Percentiles rank a stretch among this genome's conserved stretches.
These are phyloP conservation scores for Hypoxylon sp. DNA, from an alignment of 2,329 filamentous ascomycete genomes.

Conservation along the genomic window DNA sequence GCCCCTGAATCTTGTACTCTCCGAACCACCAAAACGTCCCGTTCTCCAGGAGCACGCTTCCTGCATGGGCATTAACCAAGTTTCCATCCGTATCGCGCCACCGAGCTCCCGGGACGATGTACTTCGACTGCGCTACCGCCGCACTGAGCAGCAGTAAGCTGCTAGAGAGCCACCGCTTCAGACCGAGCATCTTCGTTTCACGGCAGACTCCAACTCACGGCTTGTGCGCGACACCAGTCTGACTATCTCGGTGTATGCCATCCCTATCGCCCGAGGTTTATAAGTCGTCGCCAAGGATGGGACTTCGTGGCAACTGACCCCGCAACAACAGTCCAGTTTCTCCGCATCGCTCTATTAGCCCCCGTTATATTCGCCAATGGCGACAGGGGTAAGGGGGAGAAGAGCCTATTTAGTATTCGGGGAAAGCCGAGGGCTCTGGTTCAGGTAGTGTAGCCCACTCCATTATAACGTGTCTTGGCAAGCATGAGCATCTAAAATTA, in stretches of 20 bases:
- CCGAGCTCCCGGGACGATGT: conserved; percentile 71
- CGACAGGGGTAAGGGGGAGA: conserved; percentile 29
- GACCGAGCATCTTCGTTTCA: conserved; percentile 29
- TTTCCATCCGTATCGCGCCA: conserved; percentile 72
- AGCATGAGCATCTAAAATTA: conserved; percentile 2
- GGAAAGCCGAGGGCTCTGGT: conserved; percentile 3
- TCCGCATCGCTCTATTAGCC: conserved; percentile 49
- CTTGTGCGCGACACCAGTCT: conserved; percentile 7
- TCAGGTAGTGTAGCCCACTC: neutral
- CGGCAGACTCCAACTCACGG: neutral
- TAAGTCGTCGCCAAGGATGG: conserved; percentile 36
- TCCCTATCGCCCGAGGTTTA: conserved; percentile 19
- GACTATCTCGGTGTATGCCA: conserved; percentile 18
- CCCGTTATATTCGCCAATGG: conserved; percentile 37
- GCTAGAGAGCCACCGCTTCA: conserved; percentile 26
- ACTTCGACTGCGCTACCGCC: conserved; percentile 57
- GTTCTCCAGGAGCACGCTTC: conserved; percentile 66
- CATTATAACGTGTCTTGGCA: conserved; percentile 3
- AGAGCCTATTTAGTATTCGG: conserved; percentile 13
- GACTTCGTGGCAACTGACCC: conserved; percentile 36
- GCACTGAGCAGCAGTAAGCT: conserved; percentile 41
- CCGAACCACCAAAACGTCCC: conserved; percentile 72
- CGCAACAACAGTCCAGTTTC: conserved; percentile 33
- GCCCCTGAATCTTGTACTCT: conserved; percentile 70
- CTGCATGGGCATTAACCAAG: conserved; percentile 73